Conservation (phyloP, 169 alveolate species). For the Plasmodium vinckei region DNA sequence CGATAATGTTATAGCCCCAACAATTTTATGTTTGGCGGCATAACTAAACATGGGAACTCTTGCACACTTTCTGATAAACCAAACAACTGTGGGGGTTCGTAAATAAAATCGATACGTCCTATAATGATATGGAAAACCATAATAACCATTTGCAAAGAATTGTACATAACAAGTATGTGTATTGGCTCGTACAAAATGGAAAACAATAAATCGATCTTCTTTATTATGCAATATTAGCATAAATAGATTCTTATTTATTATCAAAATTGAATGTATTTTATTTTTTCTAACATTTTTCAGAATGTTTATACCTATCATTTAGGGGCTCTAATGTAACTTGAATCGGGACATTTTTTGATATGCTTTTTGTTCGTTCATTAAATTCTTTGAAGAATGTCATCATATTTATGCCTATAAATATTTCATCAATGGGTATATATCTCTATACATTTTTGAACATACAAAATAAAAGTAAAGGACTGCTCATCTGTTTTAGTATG, state of each 20-base stretch:
- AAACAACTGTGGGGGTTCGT: conserved; percentile 91
- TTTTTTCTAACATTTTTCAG: background rate
- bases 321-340: conserved; percentile 88
- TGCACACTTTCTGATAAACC: conserved; percentile 91
- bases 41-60: conserved; percentile 90
- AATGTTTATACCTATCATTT: conserved; percentile 80
- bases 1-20: conserved; percentile 90
- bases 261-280: background rate
- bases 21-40: conserved; percentile 87
- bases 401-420: conserved; percentile 85
- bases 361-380: conserved; percentile 88
- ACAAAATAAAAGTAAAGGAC: background rate
- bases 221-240: no score
- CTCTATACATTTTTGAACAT: background rate
- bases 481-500: background rate
- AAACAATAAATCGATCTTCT: no score
- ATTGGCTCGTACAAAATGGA: no score
- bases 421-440: background rate
- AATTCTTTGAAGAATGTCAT: conserved; percentile 92
- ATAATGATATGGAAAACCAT: background rate
- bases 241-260: no score
- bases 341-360: conserved; percentile 90
- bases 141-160: background rate
- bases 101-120: conserved; percentile 88
- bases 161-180: no score